phyloP scores from a whole-genome alignment of 163 green algal species.

The Chlamydomonas reinhardtii region DNA sequence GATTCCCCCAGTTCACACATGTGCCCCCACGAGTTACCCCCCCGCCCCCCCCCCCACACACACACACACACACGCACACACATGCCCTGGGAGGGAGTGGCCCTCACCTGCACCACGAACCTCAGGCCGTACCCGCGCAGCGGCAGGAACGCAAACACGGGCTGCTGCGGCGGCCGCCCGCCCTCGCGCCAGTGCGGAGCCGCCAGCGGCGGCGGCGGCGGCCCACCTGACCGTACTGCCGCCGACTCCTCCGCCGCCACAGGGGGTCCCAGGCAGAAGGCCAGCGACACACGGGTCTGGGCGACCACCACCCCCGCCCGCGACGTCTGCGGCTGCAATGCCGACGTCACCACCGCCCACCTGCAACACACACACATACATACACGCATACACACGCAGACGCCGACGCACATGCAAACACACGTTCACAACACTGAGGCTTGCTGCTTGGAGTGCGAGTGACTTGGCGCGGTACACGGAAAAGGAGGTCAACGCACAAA shows the following conservation, averaged over 20 bases:
- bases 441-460: too few species aligned
- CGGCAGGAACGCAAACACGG: conserved; percentile 69
- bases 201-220: background rate
- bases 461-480: too few species aligned
- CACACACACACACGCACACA: too few species aligned
- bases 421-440: too few species aligned
- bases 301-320: conserved; percentile 35
- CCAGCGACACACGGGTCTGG: conserved; percentile 45
- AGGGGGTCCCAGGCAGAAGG: conserved; percentile 29
- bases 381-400: too few species aligned
- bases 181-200: background rate
- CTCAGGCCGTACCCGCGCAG: conserved; percentile 67
- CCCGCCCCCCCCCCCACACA: too few species aligned
- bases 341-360: conserved; percentile 35
- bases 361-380: background rate
- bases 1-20: too few species aligned
- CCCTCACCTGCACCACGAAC: conserved; percentile 67
- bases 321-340: background rate
- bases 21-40: too few species aligned
- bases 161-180: conserved; percentile 56
- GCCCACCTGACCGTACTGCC: too few species aligned
- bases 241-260: background rate
- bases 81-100: too few species aligned
- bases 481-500: too few species aligned
- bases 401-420: too few species aligned